These are phyloP conservation scores for Apiosordaria backusii DNA, from an alignment of 495 filamentous ascomycete genomes.

Conservation along the genomic window DNA sequence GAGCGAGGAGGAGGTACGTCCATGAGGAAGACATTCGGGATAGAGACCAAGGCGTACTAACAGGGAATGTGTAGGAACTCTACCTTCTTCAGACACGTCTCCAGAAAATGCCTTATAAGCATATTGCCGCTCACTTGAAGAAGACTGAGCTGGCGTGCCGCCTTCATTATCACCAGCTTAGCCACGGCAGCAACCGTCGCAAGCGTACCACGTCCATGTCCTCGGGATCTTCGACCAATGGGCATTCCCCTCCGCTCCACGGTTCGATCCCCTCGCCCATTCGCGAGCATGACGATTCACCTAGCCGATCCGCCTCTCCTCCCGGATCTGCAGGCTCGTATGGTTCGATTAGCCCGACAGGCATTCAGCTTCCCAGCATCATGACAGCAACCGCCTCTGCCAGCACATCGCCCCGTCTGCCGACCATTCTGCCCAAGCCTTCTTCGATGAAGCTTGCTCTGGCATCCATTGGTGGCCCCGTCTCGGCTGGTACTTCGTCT, in stretches of 20 bases:
- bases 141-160: conserved; percentile 85
- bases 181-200: conserved; percentile 72
- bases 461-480: conserved; percentile 17
- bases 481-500: conserved; percentile 27
- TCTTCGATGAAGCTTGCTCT: conserved; percentile 45
- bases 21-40: neutral
- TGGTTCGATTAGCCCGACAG: conserved; percentile 36
- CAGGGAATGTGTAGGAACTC: conserved; percentile 55
- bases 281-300: conserved; percentile 34
- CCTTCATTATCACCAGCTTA: conserved; percentile 79
- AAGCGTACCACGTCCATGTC: conserved; percentile 62
- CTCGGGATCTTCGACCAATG: conserved; percentile 49
- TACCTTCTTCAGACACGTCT: conserved; percentile 78
- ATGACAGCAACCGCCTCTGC: conserved; percentile 30
- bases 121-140: conserved; percentile 76
- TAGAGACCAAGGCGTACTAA: conserved; percentile 12
- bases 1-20: conserved; percentile 72
- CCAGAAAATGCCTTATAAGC: conserved; percentile 87
- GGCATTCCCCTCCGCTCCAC: conserved; percentile 46
- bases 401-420: conserved; percentile 45
- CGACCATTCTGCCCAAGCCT: conserved; percentile 60
- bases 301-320: conserved; percentile 38
- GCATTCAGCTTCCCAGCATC: conserved; percentile 47
- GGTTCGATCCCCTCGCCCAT: conserved; percentile 46
- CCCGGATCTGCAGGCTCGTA: conserved; percentile 36